These are phyloP conservation scores for Pyracantha coccinea DNA, from an alignment of 331 rosid genomes.

Conservation along the genomic window DNA sequence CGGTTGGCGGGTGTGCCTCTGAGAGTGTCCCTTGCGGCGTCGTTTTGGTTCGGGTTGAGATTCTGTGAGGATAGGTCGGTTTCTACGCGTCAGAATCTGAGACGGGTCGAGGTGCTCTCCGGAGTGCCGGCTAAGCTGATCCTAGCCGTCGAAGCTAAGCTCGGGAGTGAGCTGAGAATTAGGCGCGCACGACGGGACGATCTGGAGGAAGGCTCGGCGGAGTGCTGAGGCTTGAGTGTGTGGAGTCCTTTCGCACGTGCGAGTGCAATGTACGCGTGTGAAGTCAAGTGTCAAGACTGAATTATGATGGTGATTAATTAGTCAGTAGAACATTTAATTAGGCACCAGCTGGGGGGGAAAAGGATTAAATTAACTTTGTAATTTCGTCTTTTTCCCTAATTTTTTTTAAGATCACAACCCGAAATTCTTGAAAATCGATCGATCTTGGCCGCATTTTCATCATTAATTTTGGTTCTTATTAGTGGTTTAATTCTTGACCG, in stretches of 20 bases:
- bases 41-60: slow-evolving; percentile 62
- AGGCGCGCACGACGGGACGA: slow-evolving; percentile 2
- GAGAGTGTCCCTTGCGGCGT: slow-evolving; percentile 46
- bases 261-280: background rate
- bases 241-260: background rate
- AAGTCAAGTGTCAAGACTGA: background rate
- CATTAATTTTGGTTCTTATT: background rate
- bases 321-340: background rate
- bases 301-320: background rate
- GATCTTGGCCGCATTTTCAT: background rate
- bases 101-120: slow-evolving; percentile 29
- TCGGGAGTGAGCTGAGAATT: slow-evolving; percentile 24
- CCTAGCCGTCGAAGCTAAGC: slow-evolving; percentile 34
- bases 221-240: background rate
- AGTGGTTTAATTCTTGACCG: background rate
- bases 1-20: slow-evolving; percentile 25
- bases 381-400: background rate
- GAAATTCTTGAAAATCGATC: background rate
- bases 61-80: slow-evolving; percentile 3
- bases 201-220: slow-evolving; percentile 52
- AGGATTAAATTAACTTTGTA: background rate
- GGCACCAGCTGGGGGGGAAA: background rate
- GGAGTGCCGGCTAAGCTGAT: slow-evolving; percentile 52
- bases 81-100: slow-evolving; percentile 30
- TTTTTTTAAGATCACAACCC: background rate